Percentiles rank a stretch among this genome's conserved stretches.
Evolutionary conservation across 768 basidiomycete genomes (phyloP).

Genomic region (Russula dissimulans): DNA sequence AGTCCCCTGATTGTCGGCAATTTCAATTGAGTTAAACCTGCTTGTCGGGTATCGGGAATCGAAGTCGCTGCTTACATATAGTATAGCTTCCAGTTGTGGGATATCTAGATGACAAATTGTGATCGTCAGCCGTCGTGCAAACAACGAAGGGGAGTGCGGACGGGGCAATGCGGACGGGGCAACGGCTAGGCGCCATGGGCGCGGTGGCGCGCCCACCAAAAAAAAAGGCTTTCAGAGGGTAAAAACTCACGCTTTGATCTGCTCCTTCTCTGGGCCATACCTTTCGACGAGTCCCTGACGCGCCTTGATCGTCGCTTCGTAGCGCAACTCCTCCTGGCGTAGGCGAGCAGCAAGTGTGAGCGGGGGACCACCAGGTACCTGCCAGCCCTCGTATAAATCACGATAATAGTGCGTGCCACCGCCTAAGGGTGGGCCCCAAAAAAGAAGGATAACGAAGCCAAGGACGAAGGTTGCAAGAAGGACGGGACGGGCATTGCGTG

Average conservation of each 20-base stretch:
- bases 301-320: not conserved
- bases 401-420: not conserved
- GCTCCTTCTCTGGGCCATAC: not conserved
- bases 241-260: constrained; percentile 1
- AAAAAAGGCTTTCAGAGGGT: not conserved
- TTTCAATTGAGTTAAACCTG: no score
- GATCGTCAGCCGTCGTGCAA: not conserved
- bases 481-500: not conserved
- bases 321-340: not conserved
- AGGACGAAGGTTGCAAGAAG: not conserved
- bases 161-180: no score
- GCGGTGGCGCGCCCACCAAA: not conserved
- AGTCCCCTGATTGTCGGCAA: no score
- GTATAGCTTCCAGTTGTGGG: not conserved
- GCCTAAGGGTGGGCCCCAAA: not conserved
- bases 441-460: not conserved
- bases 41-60: constrained; percentile 35
- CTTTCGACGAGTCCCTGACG: not conserved
- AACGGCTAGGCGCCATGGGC: no score
- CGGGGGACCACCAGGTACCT: no score
- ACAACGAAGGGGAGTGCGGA: not conserved
- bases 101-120: not conserved
- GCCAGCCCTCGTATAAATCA: not conserved
- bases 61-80: not conserved
- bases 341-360: not conserved